Evolutionary conservation across 1,284 basidiomycete species (phyloP), one percentile per base, ranked within the genome.

Genomic region (Ceratobasidium sp.): DNA sequence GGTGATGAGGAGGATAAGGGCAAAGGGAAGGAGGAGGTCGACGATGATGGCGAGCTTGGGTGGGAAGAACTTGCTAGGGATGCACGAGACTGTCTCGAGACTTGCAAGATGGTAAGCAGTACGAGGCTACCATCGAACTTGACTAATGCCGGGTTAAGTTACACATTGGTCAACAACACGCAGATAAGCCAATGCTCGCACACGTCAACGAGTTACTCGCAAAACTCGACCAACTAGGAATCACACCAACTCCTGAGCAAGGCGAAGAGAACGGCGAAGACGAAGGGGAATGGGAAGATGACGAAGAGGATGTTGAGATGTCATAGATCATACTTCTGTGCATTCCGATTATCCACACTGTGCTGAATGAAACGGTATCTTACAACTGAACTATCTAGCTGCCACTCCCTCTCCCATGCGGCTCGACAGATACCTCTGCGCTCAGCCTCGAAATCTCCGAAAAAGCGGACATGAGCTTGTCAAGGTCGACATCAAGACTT

Each of bases 41-140:
- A 69, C 7, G 88, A 86, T 15, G 89, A 87, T 59, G 90, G 90
- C 71, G 90, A 89, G 13, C 82, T 94, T 77, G 88, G 89, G 5
- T 93, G 92, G 89, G 89, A 92, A 82, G 95, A 97, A 80, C 91
- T 96, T 77, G 94, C 91, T 44, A 90, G 89, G 78, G 95, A 97
- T 83, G 87, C 94, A 0, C 87, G 93, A 80, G 91, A 96, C 82
- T 94, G 93, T 83, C 85, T 97, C 78, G 92, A 96, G 81, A 95
- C 93, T 17, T 96, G 94, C 84, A 89, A 91, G 84, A 89, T 88
- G 83, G 94, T 95, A 80, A 79, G 90, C 86, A 26, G 73, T 33
- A n/a, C 67, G 20, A 73, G 5, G 54, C 12, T 46, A 13, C 26
- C 77, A 38, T 52, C 50, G 54, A 20, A 33, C 62, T n/a, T 1